Base-by-base conservation (phyloP, 1,139 yeast species). In the Hansenula lynferdii region DNA sequence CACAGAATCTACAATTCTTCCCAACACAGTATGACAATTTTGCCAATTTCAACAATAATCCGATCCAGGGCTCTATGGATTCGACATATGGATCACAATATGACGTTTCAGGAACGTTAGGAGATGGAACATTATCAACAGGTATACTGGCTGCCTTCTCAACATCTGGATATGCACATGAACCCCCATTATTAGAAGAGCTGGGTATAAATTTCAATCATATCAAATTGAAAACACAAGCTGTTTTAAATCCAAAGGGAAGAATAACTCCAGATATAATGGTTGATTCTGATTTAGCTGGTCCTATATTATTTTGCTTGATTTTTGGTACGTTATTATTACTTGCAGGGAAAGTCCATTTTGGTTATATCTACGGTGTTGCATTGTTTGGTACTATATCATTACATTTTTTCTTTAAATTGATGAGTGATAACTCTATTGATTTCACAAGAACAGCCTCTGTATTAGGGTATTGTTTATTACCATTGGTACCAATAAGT, bases 331-430 rank as follows among this genome's bases (percentile, higher is more conserved):
- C 89, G 1, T 77, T 85, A 45, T 65, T 94, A 38, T 67, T 90
- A 40, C 68, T 89, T 34, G 70, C 95, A 1, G 98, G 99, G 12
- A 92, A 90, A 58, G 87, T 90, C 15, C 97, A 92, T 60, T 92
- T 92, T 60, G 97, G 98, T 4, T 94, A 94, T 61, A 86, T 92
- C 39, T 92, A 92, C 56, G 98, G 98, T 21, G 95, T 92, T 33
- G 98, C 97, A 1, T 66, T 94, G 37, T 80, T 90, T 51, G 99
- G 99, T 12, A 85, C 95, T 3, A 57, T 87, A 15, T 79, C 95
- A 30, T 75, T 89, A 51, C 97, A 90, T 61, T 77, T 77, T 49
- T 70, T 94, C 44, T 82, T 94, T 59, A 87, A 85, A 59, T 70
- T 89, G 47, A 92, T 92, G 99, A 56, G 62, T 31, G 60, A 51